These are phyloP conservation scores for Allium fistulosum DNA, from an alignment of 106 monocot species.

Conservation along the genomic window DNA sequence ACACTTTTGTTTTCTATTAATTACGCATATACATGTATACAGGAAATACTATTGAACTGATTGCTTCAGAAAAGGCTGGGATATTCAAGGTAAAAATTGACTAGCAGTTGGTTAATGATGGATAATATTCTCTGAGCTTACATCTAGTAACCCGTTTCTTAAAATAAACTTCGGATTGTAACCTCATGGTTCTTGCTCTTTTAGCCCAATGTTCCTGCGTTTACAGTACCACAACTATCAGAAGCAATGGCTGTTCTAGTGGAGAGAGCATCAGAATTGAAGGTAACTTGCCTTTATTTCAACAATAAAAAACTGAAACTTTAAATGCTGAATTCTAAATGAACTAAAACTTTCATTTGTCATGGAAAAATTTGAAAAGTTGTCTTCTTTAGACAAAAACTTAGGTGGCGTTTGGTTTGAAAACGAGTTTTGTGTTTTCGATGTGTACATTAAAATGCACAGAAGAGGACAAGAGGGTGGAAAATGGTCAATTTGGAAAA, in stretches of 20 bases:
- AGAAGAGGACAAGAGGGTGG: too few species aligned
- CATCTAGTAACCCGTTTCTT: not conserved
- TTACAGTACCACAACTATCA: conserved; percentile 52
- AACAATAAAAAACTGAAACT: too few species aligned
- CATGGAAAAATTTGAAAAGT: too few species aligned
- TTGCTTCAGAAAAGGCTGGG: conserved; percentile 86
- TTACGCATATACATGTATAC: conserved; percentile 5
- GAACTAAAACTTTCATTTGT: too few species aligned
- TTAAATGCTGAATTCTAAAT: too few species aligned
- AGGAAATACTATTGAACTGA: conserved; percentile 78
- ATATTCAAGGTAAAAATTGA: conserved; percentile 71
- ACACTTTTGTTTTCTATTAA: not conserved
- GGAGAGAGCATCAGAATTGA: conserved; percentile 48
- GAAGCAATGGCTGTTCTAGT: conserved; percentile 71
- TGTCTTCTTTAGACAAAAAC: too few species aligned
- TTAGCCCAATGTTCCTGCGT: conserved; percentile 59
- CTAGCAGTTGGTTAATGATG: not conserved
- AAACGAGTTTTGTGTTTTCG: too few species aligned
- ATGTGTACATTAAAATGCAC: too few species aligned
- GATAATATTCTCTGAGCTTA: too few species aligned
- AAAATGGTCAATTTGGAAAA: too few species aligned
- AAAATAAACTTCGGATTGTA: conserved; percentile 20
- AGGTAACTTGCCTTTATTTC: conserved; percentile 25
- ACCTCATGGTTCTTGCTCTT: conserved; percentile 24
- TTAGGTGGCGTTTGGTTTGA: too few species aligned